These are phyloP conservation scores for Sistotremastrum niveocremeum DNA, from an alignment of 768 basidiomycete genomes.

Conservation along the genomic window DNA sequence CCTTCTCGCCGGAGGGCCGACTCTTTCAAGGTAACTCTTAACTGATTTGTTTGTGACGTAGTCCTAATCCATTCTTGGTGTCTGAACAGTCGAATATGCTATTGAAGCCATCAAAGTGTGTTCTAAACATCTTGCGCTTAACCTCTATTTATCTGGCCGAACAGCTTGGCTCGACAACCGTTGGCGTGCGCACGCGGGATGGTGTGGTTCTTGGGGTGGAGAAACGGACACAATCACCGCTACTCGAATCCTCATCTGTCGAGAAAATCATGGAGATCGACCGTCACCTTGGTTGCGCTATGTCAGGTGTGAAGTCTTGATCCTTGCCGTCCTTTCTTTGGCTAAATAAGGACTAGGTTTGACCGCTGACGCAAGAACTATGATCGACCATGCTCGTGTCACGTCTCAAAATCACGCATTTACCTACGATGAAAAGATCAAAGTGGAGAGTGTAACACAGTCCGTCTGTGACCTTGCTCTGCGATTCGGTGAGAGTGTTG, in stretches of 20 bases:
- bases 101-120: constrained; percentile 96
- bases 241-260: constrained; percentile 89
- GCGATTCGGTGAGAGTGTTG: constrained; percentile 96
- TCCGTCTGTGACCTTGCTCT: constrained; percentile 96
- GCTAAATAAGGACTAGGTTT: constrained; percentile 25
- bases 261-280: constrained; percentile 99
- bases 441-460: constrained; percentile 95
- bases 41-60: neutral
- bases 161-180: constrained; percentile 94
- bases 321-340: neutral
- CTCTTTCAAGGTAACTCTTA: constrained; percentile 78
- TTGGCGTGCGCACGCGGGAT: constrained; percentile 82
- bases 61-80: constrained; percentile 9
- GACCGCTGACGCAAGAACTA: constrained; percentile 95
- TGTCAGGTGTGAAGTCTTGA: constrained; percentile 46
- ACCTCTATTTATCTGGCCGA: constrained; percentile 1
- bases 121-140: neutral
- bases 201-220: constrained; percentile 94
- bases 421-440: constrained; percentile 93
- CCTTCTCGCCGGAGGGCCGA: constrained; percentile 97
- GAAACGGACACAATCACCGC: constrained; percentile 94
- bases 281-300: constrained; percentile 88
- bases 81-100: constrained; percentile 81
- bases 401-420: constrained; percentile 92
- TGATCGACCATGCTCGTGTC: constrained; percentile 98